Evolutionary conservation across 805 yeast species (phyloP), one percentile per base, ranked within the genome.

Genomic region (Candida koratica): DNA sequence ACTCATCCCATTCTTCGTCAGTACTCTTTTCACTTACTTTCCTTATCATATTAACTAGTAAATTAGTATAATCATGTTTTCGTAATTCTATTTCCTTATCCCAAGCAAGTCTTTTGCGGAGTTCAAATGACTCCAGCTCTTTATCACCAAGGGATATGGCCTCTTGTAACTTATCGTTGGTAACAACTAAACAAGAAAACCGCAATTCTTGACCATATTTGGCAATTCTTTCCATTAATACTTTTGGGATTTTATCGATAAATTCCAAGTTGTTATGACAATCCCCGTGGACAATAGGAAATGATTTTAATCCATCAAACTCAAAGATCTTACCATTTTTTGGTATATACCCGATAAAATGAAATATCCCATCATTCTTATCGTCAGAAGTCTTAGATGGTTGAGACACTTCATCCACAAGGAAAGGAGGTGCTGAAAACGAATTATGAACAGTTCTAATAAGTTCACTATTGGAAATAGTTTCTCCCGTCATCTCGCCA

Each of bases 371-470:
- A 41, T 75, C 79, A 38, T 69, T 55, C 23, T 71, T 69, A 34
- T 60, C 60, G 28, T 42, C 41, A 38, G 56, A 58, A 13, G 41
- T 28, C 8, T 44, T 45, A 4, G 51, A 52, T 4, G 52, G 47
- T 20, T 40, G 41, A 22, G 45, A 38, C 19, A 59, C 66, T 18
- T 72, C 80, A 46, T 70, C 74, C 5, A 67, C 61, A 32, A 77
- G 68, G 22, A 75, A 63, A 23, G 61, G 55, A 6, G 85, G 84
- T 1, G 75, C 52, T 2, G 77, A 61, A 54, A 80, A 79, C 14
- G 82, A 75, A 53, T 80, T 80, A 53, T 80, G 86, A 4, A 70
- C 72, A 6, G 55, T 45, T 32, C 84, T 60, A 28, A 80, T 75
- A 34, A 63, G 54, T 17, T 78, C 81, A 25, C 80, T 74, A 49